phyloP scores from a whole-genome alignment of 169 alveolate species.

The Cryptosporidium tyzzeri region DNA sequence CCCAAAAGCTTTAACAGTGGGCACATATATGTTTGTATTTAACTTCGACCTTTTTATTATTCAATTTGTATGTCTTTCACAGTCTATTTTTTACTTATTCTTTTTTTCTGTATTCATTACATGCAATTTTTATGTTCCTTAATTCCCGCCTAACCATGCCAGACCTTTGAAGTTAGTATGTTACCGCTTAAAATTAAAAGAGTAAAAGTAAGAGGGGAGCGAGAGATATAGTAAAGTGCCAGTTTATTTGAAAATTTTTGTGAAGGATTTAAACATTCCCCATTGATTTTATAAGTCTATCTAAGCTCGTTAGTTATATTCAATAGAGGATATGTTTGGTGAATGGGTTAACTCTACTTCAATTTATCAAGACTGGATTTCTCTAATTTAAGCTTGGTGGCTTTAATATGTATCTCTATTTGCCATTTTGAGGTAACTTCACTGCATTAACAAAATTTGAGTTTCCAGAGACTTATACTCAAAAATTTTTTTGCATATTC shows the following conservation, averaged over 20 bases:
- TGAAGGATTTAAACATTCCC: background rate
- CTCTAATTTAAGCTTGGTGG: background rate
- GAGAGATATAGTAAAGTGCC: too few relatives aligned
- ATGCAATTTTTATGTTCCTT: background rate
- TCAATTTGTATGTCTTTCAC: too few relatives aligned
- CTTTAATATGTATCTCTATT: too few relatives aligned
- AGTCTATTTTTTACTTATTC: background rate
- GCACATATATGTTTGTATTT: background rate
- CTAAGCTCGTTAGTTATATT: background rate
- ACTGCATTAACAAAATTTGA: too few relatives aligned
- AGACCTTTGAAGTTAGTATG: background rate
- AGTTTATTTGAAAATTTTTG: too few relatives aligned
- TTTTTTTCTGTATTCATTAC: background rate
- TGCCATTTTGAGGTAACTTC: background rate
- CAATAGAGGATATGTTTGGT: background rate
- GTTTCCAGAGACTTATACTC: background rate
- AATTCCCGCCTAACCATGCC: conserved; percentile 27
- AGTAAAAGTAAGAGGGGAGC: background rate
- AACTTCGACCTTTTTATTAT: too few relatives aligned
- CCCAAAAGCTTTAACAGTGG: background rate
- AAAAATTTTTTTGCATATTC: too few relatives aligned
- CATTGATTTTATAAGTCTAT: background rate
- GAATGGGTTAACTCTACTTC: background rate
- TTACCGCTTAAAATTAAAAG: conserved; percentile 1
- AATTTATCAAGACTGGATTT: background rate